Base-by-base conservation (phyloP, 1,284 basidiomycete genomes). In the Ustilago trichophora region DNA sequence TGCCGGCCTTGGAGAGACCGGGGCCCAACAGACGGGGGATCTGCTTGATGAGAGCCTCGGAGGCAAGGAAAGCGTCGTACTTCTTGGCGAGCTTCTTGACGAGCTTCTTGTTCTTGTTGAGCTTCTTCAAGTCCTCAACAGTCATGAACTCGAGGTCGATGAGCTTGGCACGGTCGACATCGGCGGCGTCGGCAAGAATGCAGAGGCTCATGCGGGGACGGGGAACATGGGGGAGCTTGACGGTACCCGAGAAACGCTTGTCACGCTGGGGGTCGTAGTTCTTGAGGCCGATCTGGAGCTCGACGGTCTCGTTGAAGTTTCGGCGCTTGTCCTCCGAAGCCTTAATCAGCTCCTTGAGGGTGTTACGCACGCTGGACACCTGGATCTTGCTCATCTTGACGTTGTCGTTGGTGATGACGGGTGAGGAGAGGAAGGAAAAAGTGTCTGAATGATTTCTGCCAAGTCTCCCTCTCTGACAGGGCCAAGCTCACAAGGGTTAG, bases 41-140 rank as follows among this genome's bases (percentile, higher is more conserved):
- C 86, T 98, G 95, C 88, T 97, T 98, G 88, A 99, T 98, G 77
- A 99, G 88, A 68, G 92, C 86, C 84, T 99, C 96, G 70, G 96
- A 98, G 44, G 96, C 89, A 73, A 99, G 86, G 90, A 99, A 99
- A 73, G 95, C 93, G 81, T 99, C 95, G 86, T 98, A 95, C 85
- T 98, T 98, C 87, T 98, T 97, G 73, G 95, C 95, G 78, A 98
- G 91, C 87, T 83, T 98, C 89, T 99, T 99, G 83, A 99, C 95
- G 73, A 99, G 92, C 87, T 99, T 99, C 88, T 98, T 98, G 89
- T 98, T 98, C 87, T 96, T 96, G 90, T 96, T 97, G 77, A 97
- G 88, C 85, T 98, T 98, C 86, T 98, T 99, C 85, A 98, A 87
- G 85, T 98, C 95, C 82, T 98, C 95, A 79, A 98, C 96, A 75